Base-by-base conservation (phyloP, 352 stramenopile species). In the Pythium vanterpoolii region DNA sequence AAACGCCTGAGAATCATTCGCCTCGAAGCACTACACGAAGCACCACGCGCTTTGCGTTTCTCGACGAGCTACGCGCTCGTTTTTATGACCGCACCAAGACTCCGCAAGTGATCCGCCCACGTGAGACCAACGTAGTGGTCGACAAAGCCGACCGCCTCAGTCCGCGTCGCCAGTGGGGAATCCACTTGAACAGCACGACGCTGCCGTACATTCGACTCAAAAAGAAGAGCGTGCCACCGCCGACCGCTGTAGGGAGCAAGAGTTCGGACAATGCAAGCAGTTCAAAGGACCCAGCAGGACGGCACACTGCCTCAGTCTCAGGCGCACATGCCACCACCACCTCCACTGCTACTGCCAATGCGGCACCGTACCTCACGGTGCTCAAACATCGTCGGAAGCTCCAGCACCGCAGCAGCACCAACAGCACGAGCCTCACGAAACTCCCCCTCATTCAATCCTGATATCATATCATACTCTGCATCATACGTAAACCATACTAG, bases 201-300 rank as follows among this genome's bases (percentile, higher is more conserved):
- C 58, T 93, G 8, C 81, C 81, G 2, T 86, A 86, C 64, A 89
- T 93, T 46, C 83, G 79, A 8, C 51, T 78, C 47, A 88, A 87
- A 61, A 90, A 90, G 58, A 86, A 84, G 36, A 66, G 24, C 26
- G 14, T 60, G 4, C 59, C 72, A 4, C 39, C 69, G 6, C 54
- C 66, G 21, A 30, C 74, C 0, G 59, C 71, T 1, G 42, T 39
- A 23, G 26, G 13, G 18, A 76, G 28, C 58, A 62, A 38, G 3
- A 30, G 19, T 34, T 27, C 51, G 4, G 52, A 24, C 10, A 43
- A 60, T 60, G 26, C 27, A 14, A 60, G 52, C 27, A 36, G n/a
- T n/a, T n/a, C n/a, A n/a, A n/a, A n/a, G n/a, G n/a, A n/a, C n/a
- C n/a, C n/a, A n/a, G n/a, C n/a, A n/a, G n/a, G n/a, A n/a, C n/a